Conservation (phyloP, 805 yeast genomes). For the Candida vaughaniae region DNA sequence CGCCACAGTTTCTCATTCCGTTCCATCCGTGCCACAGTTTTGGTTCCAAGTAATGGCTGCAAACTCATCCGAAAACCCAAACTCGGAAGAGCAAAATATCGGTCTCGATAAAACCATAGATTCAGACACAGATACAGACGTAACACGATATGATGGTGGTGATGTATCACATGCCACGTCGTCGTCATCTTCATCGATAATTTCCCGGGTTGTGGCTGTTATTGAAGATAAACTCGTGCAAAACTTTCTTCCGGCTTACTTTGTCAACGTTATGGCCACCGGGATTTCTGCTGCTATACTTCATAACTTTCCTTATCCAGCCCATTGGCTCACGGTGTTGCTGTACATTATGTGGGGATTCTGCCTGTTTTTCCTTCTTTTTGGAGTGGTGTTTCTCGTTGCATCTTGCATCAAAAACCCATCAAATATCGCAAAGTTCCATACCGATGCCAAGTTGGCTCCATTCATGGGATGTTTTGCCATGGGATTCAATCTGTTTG, state of each 20-base stretch:
- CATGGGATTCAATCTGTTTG: slow-evolving; percentile 74
- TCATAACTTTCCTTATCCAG: slow-evolving; percentile 62
- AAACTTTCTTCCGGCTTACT: slow-evolving; percentile 53
- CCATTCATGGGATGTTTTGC: slow-evolving; percentile 76
- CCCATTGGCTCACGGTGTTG: slow-evolving; percentile 55
- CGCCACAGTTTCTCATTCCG: too few relatives aligned
- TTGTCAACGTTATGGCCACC: slow-evolving; percentile 80
- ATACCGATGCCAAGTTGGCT: slow-evolving; percentile 42
- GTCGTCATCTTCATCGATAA: too few relatives aligned
- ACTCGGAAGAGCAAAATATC: too few relatives aligned
- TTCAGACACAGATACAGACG: too few relatives aligned
- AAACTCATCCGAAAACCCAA: too few relatives aligned
- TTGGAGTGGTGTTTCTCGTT: slow-evolving; percentile 41
- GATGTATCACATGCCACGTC: too few relatives aligned
- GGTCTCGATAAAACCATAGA: too few relatives aligned
- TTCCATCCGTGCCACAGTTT: too few relatives aligned
- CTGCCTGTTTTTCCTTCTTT: slow-evolving; percentile 48
- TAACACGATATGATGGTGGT: too few relatives aligned
- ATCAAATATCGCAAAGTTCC: slow-evolving; percentile 13
- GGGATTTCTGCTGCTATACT: slow-evolving; percentile 70
- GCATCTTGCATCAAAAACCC: slow-evolving; percentile 40
- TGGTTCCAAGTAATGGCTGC: too few relatives aligned
- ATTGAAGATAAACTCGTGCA: too few relatives aligned
- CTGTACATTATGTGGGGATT: slow-evolving; percentile 65
- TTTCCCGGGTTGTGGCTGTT: too few relatives aligned